Conservation (phyloP, 441 rosid genomes). For the Erodium moschatum region DNA sequence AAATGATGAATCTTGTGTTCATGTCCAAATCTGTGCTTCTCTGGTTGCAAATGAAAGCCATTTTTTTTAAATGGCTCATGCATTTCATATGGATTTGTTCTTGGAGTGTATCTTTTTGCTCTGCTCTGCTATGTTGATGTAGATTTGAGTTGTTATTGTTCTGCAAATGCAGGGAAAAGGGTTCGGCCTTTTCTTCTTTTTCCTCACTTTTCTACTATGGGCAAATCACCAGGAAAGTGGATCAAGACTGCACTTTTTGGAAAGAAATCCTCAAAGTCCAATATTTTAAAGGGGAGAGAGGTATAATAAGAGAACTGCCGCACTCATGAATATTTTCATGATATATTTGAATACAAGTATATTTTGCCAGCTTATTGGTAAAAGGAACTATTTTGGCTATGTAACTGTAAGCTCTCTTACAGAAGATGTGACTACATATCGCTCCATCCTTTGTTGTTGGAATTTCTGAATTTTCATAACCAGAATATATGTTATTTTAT, state of each 20-base stretch:
- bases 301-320: constrained; percentile 24
- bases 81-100: not conserved
- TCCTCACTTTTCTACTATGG: constrained; percentile 36
- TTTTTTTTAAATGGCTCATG: not conserved
- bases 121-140: not conserved
- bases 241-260: constrained; percentile 52
- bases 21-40: too few species aligned
- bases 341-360: not conserved
- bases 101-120: not conserved
- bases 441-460: too few species aligned
- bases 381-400: too few species aligned
- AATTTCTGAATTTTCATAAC: too few species aligned
- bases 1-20: too few species aligned
- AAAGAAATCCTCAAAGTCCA: constrained; percentile 66
- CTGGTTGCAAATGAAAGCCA: too few species aligned
- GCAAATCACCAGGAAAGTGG: constrained; percentile 73
- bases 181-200: constrained; percentile 23
- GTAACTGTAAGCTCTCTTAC: too few species aligned
- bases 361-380: too few species aligned
- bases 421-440: too few species aligned
- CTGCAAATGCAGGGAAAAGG: constrained; percentile 20
- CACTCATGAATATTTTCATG: not conserved
- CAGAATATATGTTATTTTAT: too few species aligned
- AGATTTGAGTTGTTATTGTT: not conserved
- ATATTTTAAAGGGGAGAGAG: constrained; percentile 41